These are phyloP conservation scores for Samsoniella hepiali DNA, from an alignment of 2,329 filamentous ascomycete species.

Conservation along the genomic window DNA sequence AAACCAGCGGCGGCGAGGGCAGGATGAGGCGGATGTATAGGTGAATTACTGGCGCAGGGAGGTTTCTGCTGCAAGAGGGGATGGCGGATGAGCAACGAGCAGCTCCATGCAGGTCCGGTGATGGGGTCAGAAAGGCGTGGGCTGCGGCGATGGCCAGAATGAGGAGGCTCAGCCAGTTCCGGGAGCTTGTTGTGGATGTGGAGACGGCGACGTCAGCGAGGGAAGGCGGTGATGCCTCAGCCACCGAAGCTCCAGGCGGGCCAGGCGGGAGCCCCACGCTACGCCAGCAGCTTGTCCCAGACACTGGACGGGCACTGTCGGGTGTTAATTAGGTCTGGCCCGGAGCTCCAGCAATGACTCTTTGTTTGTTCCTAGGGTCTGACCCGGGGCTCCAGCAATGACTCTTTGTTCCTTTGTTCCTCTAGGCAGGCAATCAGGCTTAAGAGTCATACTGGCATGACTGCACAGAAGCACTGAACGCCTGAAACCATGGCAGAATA, in stretches of 20 bases:
- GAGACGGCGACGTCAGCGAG: slow-evolving; percentile 20
- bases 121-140: slow-evolving; percentile 4
- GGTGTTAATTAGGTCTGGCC: background rate
- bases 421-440: background rate
- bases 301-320: background rate
- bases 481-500: background rate
- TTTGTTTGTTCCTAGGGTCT: background rate
- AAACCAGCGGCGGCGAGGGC: background rate
- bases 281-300: background rate
- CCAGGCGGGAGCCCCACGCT: slow-evolving; percentile 1
- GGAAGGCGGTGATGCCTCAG: slow-evolving; percentile 21
- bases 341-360: background rate
- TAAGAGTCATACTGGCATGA: no score
- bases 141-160: slow-evolving; percentile 1
- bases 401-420: background rate
- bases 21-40: background rate
- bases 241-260: slow-evolving; percentile 15
- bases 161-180: slow-evolving; percentile 18
- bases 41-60: background rate
- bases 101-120: background rate
- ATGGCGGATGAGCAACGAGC: background rate
- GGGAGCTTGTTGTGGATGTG: slow-evolving; percentile 18
- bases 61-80: background rate
- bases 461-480: no score
- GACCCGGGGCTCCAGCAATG: background rate